phyloP scores from a whole-genome alignment of 495 filamentous ascomycete genomes.

The Penicillium soppii region DNA sequence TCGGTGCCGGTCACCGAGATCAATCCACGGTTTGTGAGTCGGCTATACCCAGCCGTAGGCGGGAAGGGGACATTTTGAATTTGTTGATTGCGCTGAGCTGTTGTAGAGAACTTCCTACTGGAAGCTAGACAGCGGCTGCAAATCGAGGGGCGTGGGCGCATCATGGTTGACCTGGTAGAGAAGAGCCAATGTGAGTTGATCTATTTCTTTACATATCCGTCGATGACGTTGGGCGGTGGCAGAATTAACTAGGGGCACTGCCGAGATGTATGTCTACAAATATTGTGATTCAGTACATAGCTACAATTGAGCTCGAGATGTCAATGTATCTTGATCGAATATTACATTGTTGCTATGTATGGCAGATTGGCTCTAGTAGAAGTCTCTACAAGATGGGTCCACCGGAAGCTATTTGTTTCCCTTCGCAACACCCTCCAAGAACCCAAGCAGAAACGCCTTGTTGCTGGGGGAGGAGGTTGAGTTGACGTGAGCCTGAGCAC shows the following conservation, averaged over 20 bases:
- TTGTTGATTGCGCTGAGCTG: conserved; percentile 14
- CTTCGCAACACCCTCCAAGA: conserved; percentile 63
- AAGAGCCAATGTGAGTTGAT: conserved; percentile 13
- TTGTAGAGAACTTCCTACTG: conserved; percentile 35
- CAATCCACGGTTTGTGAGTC: conserved; percentile 68
- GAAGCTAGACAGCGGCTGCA: conserved; percentile 28
- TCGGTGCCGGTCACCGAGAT: conserved; percentile 77
- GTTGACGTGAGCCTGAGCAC: conserved; percentile 41
- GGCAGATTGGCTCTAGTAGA: not conserved
- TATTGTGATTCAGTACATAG: too few species aligned
- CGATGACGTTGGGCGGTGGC: conserved; percentile 39
- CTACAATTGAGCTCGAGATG: not conserved
- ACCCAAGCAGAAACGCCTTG: conserved; percentile 76
- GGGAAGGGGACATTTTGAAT: conserved; percentile 27
- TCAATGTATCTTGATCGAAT: not conserved
- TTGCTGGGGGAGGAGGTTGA: conserved; percentile 65
- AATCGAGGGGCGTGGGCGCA: conserved; percentile 31
- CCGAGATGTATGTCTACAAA: not conserved
- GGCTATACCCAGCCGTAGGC: conserved; percentile 41
- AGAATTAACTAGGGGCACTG: conserved; percentile 17
- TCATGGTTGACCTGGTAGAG: conserved; percentile 22
- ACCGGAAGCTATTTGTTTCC: conserved; percentile 28
- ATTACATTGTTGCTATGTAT: conserved; percentile 1
- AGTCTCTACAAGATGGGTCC: not conserved
- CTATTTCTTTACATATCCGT: conserved; percentile 15